Conservation (phyloP, 441 rosid species). For the Raphanus hybrid region DNA sequence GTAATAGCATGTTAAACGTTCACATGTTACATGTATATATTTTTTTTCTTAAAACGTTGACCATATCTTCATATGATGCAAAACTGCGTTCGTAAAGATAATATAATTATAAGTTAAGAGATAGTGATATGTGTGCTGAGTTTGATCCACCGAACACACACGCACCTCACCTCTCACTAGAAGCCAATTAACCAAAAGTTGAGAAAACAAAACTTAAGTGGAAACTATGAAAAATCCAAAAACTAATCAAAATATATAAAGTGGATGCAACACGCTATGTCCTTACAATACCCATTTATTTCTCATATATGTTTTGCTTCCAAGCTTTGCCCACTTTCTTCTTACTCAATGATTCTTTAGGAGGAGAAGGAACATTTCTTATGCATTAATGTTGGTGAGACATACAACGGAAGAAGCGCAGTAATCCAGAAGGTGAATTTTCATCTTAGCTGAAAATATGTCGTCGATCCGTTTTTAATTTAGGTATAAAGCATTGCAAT, state of each 20-base stretch:
- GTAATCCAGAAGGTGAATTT: background rate
- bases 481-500: slow-evolving; percentile 5
- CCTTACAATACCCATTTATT: slow-evolving; percentile 4
- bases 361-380: background rate
- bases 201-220: slow-evolving; percentile 24
- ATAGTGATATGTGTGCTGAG: slow-evolving; percentile 30
- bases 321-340: slow-evolving; percentile 34
- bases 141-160: slow-evolving; percentile 32
- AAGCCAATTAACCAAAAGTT: slow-evolving; percentile 25
- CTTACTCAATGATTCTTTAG: slow-evolving; percentile 26
- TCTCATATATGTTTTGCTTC: slow-evolving; percentile 23
- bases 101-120: slow-evolving; percentile 15
- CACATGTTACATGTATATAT: background rate
- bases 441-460: background rate
- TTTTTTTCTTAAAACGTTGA: background rate
- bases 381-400: slow-evolving; percentile 11
- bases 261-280: slow-evolving; percentile 35
- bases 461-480: slow-evolving; percentile 4
- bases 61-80: background rate
- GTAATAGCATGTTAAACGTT: background rate
- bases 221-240: background rate
- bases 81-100: background rate
- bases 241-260: slow-evolving; percentile 14
- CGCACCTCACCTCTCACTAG: slow-evolving; percentile 30
- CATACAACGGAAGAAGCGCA: background rate